Base-by-base conservation (phyloP, 306 rosid genomes). In the Vicia sativa region DNA sequence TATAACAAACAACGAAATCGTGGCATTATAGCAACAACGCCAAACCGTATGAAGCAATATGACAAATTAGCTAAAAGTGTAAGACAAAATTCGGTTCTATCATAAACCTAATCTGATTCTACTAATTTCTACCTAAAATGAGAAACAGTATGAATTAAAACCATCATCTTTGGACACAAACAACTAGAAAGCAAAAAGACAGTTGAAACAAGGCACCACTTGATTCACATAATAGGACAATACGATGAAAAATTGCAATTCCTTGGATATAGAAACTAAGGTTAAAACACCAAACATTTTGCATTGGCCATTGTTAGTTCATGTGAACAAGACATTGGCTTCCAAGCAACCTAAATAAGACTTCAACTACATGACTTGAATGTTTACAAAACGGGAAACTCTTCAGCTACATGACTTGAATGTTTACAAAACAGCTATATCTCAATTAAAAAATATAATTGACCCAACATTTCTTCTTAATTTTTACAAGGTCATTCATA, bases 171-270 rank as follows among this genome's bases (percentile, higher is more conserved):
- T 38, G 25, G 6, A 48, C 42, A 63, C 62, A 31, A 19, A 71
- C 46, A 63, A 48, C 13, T 1, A 12, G 21, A 37, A 16, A 44
- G 65, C 31, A 15, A 52, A 19, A 4, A 57, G 38, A 53, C 62
- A 55, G 63, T 45, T 37, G 28, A 74, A 63, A 9, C 57, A 26
- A 70, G 59, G 64, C 56, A 71, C 28, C 67, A 35, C 57, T 11
- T 61, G 28, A 25, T 63, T 63, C 26, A 61, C 52, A 54, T 2
- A 45, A 45, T 11, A 63, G 18, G n/a, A 41, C 14, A 23, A 16
- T 16, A 67, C 6, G 4, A 11, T 57, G 44, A 55, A 66, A 66
- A 74, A 14, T 38, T 55, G 16, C 41, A 67, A 67, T 48, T 67
- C 43, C 16, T 37, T 10, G 18, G 42, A 42, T 29, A 53, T 2